Conservation (phyloP, 805 yeast species). For the Priceomyces medius region DNA sequence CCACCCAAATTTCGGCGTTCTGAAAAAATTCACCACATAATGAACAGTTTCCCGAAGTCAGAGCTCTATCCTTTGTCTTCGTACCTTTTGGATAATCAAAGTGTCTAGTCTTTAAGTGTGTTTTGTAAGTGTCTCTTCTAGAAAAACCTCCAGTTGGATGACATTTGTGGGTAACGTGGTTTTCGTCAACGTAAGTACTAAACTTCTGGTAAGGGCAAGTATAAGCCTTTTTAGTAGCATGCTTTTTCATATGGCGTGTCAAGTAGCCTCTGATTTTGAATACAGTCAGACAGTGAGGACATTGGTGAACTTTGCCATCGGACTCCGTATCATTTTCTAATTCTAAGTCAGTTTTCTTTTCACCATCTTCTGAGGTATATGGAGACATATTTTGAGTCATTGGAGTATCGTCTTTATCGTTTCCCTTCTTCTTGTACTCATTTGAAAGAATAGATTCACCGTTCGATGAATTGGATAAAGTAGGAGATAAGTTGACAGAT, state of each 20-base stretch:
- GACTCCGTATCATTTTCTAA: constrained; percentile 13
- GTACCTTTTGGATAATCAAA: constrained; percentile 58
- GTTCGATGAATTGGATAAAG: constrained; percentile 36
- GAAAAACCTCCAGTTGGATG: constrained; percentile 61
- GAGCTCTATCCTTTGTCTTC: constrained; percentile 43
- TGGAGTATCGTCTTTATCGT: constrained; percentile 25
- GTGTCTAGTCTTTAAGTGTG: constrained; percentile 56
- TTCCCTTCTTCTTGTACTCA: constrained; percentile 14
- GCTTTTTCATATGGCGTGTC: constrained; percentile 56
- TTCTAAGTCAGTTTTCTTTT: constrained; percentile 8
- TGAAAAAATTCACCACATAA: constrained; percentile 53
- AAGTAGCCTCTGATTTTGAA: constrained; percentile 55
- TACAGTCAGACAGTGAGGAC: constrained; percentile 48
- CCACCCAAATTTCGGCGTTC: constrained; percentile 52
- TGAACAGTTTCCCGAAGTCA: constrained; percentile 50
- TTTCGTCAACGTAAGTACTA: constrained; percentile 37
- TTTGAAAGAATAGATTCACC: constrained; percentile 26
- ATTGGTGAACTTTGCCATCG: constrained; percentile 32
- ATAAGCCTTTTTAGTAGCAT: constrained; percentile 50
- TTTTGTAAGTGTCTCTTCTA: constrained; percentile 58
- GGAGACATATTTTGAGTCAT: constrained; percentile 31
- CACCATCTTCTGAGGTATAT: constrained; percentile 16
- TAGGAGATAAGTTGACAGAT: constrained; percentile 28
- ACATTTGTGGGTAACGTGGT: constrained; percentile 44
- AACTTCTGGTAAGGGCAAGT: constrained; percentile 50